These are phyloP conservation scores for Paracamarosporium sp. DNA, from an alignment of 2,329 filamentous ascomycete genomes.

Conservation along the genomic window DNA sequence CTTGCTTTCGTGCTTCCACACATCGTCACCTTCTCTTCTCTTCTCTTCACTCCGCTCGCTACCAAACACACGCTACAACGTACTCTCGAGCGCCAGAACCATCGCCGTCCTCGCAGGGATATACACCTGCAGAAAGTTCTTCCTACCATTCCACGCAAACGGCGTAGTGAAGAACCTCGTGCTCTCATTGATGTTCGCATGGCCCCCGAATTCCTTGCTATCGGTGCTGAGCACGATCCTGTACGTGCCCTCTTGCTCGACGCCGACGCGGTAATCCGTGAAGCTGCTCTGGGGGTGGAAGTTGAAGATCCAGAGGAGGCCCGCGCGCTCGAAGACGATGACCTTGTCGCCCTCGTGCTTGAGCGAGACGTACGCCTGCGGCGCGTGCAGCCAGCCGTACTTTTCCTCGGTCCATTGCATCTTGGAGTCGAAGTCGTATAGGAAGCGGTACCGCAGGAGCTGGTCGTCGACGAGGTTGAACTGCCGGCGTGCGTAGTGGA, in stretches of 20 bases:
- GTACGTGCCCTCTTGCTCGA: constrained; percentile 86
- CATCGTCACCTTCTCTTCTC: too few relatives aligned
- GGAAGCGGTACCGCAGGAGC: constrained; percentile 84
- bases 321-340: constrained; percentile 91
- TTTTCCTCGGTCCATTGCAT: constrained; percentile 91
- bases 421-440: constrained; percentile 90
- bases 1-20: too few relatives aligned
- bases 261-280: constrained; percentile 88
- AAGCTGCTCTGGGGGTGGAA: constrained; percentile 87
- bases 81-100: constrained; percentile 44
- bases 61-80: too few relatives aligned
- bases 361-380: constrained; percentile 89
- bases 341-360: constrained; percentile 96
- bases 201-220: constrained; percentile 76
- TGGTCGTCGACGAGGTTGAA: constrained; percentile 89
- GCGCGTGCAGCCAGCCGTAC: constrained; percentile 86
- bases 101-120: constrained; percentile 83
- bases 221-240: constrained; percentile 85
- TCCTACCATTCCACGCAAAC: constrained; percentile 86
- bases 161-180: constrained; percentile 92
- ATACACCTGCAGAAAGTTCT: constrained; percentile 93
- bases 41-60: too few relatives aligned
- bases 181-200: constrained; percentile 76
- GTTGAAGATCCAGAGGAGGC: constrained; percentile 93
- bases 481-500: constrained; percentile 92